phyloP scores from a whole-genome alignment of 805 yeast species.

The Babjeviella inositovora region DNA sequence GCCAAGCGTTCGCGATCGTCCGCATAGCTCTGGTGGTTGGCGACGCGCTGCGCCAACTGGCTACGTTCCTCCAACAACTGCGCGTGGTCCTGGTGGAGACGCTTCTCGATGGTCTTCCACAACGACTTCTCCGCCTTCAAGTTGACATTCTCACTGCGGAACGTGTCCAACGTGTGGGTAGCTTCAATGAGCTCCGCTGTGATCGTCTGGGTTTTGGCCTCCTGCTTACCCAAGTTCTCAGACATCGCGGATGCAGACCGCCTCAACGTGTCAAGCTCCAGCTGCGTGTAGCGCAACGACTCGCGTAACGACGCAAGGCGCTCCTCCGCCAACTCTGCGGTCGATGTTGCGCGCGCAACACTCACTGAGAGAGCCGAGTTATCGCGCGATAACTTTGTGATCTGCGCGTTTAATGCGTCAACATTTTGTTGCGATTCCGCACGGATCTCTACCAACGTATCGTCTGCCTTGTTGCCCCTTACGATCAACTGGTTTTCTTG shows the following conservation, averaged over 20 bases:
- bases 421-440: constrained; percentile 19
- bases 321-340: constrained; percentile 35
- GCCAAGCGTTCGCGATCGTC: constrained; percentile 42
- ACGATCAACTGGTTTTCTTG: constrained; percentile 2
- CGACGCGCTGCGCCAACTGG: constrained; percentile 36
- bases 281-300: constrained; percentile 17
- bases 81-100: constrained; percentile 34
- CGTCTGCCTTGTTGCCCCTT: constrained; percentile 8
- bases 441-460: constrained; percentile 9
- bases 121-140: constrained; percentile 38
- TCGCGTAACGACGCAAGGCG: constrained; percentile 23
- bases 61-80: constrained; percentile 41
- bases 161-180: constrained; percentile 24
- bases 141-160: constrained; percentile 26
- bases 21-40: constrained; percentile 43
- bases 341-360: constrained; percentile 36
- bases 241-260: constrained; percentile 20
- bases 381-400: constrained; percentile 17
- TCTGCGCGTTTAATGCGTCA: constrained; percentile 29
- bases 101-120: constrained; percentile 27
- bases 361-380: constrained; percentile 30
- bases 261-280: constrained; percentile 28
- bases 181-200: constrained; percentile 39
- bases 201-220: constrained; percentile 24
- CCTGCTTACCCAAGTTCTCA: constrained; percentile 26